Evolutionary conservation across 345 rosid species (phyloP).

Genomic region (Euclidium syriacum): DNA sequence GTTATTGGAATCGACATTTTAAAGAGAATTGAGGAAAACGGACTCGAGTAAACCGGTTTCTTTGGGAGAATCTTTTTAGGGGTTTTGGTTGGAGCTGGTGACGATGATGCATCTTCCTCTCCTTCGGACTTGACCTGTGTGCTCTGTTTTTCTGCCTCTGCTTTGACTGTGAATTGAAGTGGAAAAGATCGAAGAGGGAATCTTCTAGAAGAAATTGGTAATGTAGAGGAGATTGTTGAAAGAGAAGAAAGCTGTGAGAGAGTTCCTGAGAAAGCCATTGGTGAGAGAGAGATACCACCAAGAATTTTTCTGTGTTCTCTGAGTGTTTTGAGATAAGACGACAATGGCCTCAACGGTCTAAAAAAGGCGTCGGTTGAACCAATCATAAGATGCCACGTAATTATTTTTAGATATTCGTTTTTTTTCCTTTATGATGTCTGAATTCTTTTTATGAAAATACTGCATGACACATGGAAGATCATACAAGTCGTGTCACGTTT

Average conservation of each 20-base stretch:
- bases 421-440: background rate
- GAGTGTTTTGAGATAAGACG: conserved; percentile 22
- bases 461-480: background rate
- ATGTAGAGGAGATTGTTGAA: conserved; percentile 29
- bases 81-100: conserved; percentile 35
- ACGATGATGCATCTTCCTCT: conserved; percentile 30
- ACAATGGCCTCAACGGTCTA: conserved; percentile 11
- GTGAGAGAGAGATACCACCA: conserved; percentile 1
- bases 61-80: conserved; percentile 45
- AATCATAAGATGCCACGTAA: conserved; percentile 16
- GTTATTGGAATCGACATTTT: background rate
- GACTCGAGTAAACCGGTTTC: conserved; percentile 90
- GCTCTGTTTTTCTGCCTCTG: conserved; percentile 46
- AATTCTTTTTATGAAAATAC: background rate
- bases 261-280: conserved; percentile 62
- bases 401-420: background rate
- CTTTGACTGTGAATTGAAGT: conserved; percentile 31
- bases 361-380: background rate
- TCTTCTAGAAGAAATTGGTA: conserved; percentile 22
- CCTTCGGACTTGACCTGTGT: conserved; percentile 31
- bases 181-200: conserved; percentile 18
- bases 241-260: conserved; percentile 38
- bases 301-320: background rate
- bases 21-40: conserved; percentile 13
- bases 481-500: background rate